Evolutionary conservation across 495 filamentous ascomycete species (phyloP), one percentile per base, ranked within the genome.

Genomic region (Trichoderma reesei): DNA sequence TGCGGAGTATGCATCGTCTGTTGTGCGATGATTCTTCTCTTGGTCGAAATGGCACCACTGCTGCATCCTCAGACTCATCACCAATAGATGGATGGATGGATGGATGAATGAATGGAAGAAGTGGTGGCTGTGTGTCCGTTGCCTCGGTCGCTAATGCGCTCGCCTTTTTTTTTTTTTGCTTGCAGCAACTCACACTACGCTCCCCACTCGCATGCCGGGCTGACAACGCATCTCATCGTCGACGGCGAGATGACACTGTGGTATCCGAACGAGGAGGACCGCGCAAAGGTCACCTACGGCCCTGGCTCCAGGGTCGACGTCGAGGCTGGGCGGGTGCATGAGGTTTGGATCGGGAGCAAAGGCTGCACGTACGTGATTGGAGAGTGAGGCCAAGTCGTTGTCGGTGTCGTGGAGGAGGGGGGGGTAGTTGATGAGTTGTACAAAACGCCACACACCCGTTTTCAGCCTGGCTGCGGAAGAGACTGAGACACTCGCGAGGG

Each of bases 291-390:
- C 71, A 91, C 86, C 3, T 90, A 88, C 70, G 81, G 82, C 0
- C 78, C 78, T 3, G 90, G 90, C 0, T 83, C 80, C 14, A 77
- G 90, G 63, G 71, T 94, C n/a, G 90, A 93, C 75, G 89, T 95
- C 3, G 87, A 87, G 8, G 87, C 88, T 1, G 79, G 80, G 0
- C 82, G 84, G 51, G 64, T 84, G 10, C 91, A 94, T 75, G 90
- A 94, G 78, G 90, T 94, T 20, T 94, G 90, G 91, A 85, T 92
- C 67, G 90, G 91, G 0, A 44, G 71, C 1, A 79, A 86, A 63
- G 91, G 91, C 0, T 95, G 91, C 75, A 91, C 89, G 44, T 91
- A 90, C 78, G 88, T 93, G 26, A 91, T 94, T 73, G 91, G 91
- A 20, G 90, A 91, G 72, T 91, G 41, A 63, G 61, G 20, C 16